A percentile compares a stretch with the other conserved stretches of the same genome.
phyloP scores from a whole-genome alignment of 2,329 filamentous ascomycete genomes.

The Catunica adiposa region DNA sequence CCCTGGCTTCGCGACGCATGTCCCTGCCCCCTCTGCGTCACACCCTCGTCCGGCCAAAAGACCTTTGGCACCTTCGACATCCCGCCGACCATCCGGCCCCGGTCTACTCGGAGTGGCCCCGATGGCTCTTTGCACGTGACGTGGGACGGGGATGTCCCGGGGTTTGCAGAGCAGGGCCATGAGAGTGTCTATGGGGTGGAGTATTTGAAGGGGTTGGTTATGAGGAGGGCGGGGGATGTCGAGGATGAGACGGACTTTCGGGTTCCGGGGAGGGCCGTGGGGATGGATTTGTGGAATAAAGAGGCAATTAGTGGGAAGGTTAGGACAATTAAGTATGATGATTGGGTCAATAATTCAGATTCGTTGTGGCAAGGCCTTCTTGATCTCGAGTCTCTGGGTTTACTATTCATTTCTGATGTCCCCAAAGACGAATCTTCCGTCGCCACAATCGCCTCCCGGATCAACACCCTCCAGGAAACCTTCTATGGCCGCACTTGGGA shows the following conservation, averaged over 20 bases:
- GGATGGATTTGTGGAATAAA: conserved; percentile 27
- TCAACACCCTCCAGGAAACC: conserved; percentile 67
- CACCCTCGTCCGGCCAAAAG: conserved; percentile 43
- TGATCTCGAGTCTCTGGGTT: conserved; percentile 47
- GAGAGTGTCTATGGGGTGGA: conserved; percentile 22
- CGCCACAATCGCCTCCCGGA: conserved; percentile 48
- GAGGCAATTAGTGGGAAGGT: conserved; percentile 25
- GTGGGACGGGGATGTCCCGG: conserved; percentile 38
- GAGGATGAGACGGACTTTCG: conserved; percentile 10
- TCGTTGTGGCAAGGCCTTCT: conserved; percentile 44
- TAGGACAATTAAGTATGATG: conserved; percentile 47
- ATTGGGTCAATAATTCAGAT: conserved; percentile 48
- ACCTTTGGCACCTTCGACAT: conserved; percentile 31
- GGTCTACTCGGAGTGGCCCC: conserved; percentile 19
- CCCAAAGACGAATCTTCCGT: conserved; percentile 52
- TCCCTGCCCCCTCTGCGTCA: conserved; percentile 34
- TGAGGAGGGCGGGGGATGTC: not conserved
- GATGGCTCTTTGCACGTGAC: conserved; percentile 35
- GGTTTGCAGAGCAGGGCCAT: conserved; percentile 20
- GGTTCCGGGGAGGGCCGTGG: conserved; percentile 16
- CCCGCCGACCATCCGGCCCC: conserved; percentile 21
- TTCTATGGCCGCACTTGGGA: conserved; percentile 90
- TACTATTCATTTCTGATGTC: conserved; percentile 62
- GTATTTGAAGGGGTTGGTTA: conserved; percentile 17
- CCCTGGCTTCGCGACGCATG: conserved; percentile 37